Evolutionary conservation across 192 early-diverging fungal species (phyloP).

Genomic region (Powellomyces hirtus): DNA sequence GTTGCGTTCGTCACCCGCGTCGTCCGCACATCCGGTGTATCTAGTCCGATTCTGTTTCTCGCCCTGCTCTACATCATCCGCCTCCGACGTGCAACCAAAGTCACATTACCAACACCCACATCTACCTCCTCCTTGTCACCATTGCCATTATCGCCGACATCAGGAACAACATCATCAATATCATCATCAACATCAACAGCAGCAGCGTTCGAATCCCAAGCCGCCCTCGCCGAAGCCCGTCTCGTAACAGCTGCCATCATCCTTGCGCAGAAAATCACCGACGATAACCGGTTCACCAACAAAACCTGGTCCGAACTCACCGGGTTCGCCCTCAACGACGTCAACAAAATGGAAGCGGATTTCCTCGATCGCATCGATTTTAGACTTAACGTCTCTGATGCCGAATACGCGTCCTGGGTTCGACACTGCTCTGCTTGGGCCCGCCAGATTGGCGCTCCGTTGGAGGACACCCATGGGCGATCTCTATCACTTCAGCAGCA

Average conservation of each 20-base stretch:
- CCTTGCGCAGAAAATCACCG: conserved; percentile 29
- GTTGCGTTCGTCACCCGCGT: conserved; percentile 18
- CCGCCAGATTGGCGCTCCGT: background rate
- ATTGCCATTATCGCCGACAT: background rate
- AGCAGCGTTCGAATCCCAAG: background rate
- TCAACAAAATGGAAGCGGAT: conserved; percentile 32
- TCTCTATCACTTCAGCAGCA: background rate
- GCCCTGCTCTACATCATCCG: conserved; percentile 26
- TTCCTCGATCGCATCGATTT: conserved; percentile 15
- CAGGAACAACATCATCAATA: background rate
- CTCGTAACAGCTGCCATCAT: conserved; percentile 28
- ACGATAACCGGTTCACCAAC: conserved; percentile 31
- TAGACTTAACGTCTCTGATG: conserved; percentile 1
- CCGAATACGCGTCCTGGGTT: conserved; percentile 20
- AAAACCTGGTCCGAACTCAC: conserved; percentile 28
- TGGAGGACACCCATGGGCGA: conserved; percentile 5
- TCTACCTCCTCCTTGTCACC: background rate
- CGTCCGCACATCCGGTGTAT: conserved; percentile 9
- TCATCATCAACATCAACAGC: background rate
- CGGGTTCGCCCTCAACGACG: conserved; percentile 9
- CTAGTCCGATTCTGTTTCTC: conserved; percentile 11
- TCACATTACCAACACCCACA: background rate
- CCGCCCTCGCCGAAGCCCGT: background rate
- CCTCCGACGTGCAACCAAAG: conserved; percentile 1
- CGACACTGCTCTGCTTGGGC: conserved; percentile 8